Conservation (phyloP, 331 rosid genomes). For the Phaseolus coccineus region DNA sequence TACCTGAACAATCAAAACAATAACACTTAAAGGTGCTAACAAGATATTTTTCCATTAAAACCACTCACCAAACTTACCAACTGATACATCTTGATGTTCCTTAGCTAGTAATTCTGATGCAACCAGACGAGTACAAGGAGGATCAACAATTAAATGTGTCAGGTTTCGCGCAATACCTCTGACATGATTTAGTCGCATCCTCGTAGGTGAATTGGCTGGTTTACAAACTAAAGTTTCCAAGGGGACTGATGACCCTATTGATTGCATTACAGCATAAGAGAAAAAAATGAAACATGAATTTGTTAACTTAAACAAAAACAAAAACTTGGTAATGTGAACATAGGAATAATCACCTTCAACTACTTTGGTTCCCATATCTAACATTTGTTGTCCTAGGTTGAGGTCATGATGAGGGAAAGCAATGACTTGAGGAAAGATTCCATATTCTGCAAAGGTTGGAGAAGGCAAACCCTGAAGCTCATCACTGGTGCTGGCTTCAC, state of each 20-base stretch:
- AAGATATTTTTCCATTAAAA: background rate
- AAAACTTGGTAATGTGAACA: too few species aligned
- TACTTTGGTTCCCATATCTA: background rate
- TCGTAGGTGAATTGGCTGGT: constrained; percentile 15
- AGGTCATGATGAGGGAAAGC: constrained; percentile 25
- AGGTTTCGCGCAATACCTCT: constrained; percentile 46
- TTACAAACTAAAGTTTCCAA: constrained; percentile 44
- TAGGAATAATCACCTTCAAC: constrained; percentile 39
- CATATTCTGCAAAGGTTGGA: constrained; percentile 36
- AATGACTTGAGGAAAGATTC: constrained; percentile 16
- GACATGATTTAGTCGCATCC: constrained; percentile 45
- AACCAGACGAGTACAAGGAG: constrained; percentile 23
- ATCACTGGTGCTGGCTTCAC: constrained; percentile 53
- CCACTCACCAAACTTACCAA: constrained; percentile 35
- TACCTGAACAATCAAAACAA: constrained; percentile 43
- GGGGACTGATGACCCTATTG: constrained; percentile 42
- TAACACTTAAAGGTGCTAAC: background rate
- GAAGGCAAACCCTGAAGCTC: constrained; percentile 44
- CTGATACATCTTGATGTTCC: constrained; percentile 23
- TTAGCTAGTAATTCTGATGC: constrained; percentile 40
- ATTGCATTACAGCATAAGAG: background rate
- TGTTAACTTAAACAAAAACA: background rate
- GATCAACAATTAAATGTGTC: constrained; percentile 24
- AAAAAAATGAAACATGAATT: background rate
- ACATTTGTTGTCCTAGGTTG: constrained; percentile 33